Evolutionary conservation across 495 filamentous ascomycete species (phyloP).

Genomic region (Beverwykella pulmonaria): DNA sequence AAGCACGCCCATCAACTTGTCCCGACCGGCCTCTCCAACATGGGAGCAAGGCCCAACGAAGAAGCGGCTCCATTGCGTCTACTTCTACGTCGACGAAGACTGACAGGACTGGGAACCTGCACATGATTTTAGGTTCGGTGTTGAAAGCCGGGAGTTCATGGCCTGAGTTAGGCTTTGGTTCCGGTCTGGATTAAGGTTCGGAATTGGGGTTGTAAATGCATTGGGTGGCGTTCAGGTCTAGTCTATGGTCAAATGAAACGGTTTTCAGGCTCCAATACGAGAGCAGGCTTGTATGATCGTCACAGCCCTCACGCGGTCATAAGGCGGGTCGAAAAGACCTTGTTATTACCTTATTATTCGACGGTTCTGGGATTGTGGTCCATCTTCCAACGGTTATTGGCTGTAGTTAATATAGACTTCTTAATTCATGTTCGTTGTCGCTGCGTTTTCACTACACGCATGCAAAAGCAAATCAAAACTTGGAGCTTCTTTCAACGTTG

Average conservation of each 20-base stretch:
- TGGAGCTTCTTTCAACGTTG: too few relatives aligned
- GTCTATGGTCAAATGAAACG: neutral
- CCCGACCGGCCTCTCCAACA: conserved; percentile 20
- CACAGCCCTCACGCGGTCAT: neutral
- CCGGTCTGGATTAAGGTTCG: too few relatives aligned
- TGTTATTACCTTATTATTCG: neutral
- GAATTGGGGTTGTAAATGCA: neutral
- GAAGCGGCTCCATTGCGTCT: conserved; percentile 11
- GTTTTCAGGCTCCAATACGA: neutral
- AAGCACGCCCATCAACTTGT: conserved; percentile 24
- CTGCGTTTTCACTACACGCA: too few relatives aligned
- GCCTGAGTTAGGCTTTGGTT: neutral
- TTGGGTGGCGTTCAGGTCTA: conserved; percentile 4
- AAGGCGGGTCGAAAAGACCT: neutral
- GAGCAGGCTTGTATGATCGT: neutral
- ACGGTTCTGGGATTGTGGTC: neutral
- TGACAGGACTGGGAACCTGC: neutral
- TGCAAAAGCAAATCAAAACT: too few relatives aligned
- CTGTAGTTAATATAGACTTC: neutral
- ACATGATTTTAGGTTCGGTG: neutral
- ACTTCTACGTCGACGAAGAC: conserved; percentile 14
- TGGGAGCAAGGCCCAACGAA: conserved; percentile 32
- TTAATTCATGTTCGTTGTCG: too few relatives aligned
- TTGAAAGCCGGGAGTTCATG: neutral
- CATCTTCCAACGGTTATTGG: neutral